Base-by-base conservation (phyloP, 345 rosid species). In the Carallia pectinifolia region DNA sequence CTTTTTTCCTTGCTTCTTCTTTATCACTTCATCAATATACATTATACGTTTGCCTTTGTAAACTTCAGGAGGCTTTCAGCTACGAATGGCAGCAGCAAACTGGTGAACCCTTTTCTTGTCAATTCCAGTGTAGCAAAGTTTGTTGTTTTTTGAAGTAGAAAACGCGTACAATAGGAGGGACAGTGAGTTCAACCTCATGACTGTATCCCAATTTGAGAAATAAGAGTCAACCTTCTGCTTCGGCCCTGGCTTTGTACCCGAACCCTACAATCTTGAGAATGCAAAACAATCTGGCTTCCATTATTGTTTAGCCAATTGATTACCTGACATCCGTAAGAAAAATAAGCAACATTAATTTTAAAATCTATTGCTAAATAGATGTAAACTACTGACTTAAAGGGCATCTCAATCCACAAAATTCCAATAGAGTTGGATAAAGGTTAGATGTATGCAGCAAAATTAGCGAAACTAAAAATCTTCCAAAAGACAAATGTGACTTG, bases 171-270 rank as follows among this genome's bases (percentile, higher is more conserved):
- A 90, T 89, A 0, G 90, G 96, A 78, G 91, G 97, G 67, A 86
- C 96, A 0, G 91, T 81, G 4, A 91, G 83, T 55, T 91, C 96
- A 12, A 91, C 93, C 75, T 91, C 96, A 10, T 89, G 97, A 70
- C 95, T 89, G 85, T 89, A 89, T 17, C 97, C 97, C 67, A 89
- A 65, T 74, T 91, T 91, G 50, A 89, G 90, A 71, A 63, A 86
- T 55, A 86, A 70, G 64, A 86, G 84, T 15, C 89, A 81, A 13
- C 93, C 87, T 71, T 81, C 84, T 27, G 81, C 85, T 71, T 87
- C 97, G 8, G 85, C 93, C 74, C 88, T 84, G 4, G 97, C 95
- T 79, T 91, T 89, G 87, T 89, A 91, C 56, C 97, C 97, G 71
- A 89, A 90, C 19, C 93, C 96, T 29, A 91, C 93, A 39, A 91